Percentiles rank a stretch among this genome's conserved stretches.
phyloP scores from a whole-genome alignment of 108 stramenopile genomes.

The Chaetoceros muelleri region DNA sequence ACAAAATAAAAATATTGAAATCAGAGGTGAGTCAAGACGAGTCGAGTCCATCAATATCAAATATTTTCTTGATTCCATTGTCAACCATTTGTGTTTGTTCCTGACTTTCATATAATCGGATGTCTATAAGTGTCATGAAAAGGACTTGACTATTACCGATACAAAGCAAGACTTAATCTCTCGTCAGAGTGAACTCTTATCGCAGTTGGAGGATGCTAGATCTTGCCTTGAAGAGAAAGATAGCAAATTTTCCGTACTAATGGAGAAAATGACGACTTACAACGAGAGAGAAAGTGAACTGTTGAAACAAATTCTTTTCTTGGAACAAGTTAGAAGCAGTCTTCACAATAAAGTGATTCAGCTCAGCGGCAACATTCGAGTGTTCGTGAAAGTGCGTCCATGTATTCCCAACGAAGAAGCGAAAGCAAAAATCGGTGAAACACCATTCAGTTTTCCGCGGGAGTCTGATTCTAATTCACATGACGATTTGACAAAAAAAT shows the following conservation, averaged over 20 bases:
- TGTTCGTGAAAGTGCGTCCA: conserved; percentile 78
- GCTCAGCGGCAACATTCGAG: conserved; percentile 75
- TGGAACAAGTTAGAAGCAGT: conserved; percentile 53
- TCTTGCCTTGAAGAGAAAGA: background rate
- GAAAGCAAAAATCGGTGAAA: background rate
- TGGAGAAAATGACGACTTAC: conserved; percentile 24
- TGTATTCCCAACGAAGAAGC: conserved; percentile 23
- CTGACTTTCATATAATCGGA: too few relatives aligned
- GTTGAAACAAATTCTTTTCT: conserved; percentile 31
- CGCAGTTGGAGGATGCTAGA: background rate
- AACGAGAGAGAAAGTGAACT: conserved; percentile 56
- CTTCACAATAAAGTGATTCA: conserved; percentile 74
- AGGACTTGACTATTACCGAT: too few relatives aligned
- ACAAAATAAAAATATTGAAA: too few relatives aligned
- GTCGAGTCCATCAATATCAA: too few relatives aligned
- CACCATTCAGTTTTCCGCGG: conserved; percentile 43
- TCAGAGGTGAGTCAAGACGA: too few relatives aligned
- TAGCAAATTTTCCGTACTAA: background rate
- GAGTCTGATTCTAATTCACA: conserved; percentile 29
- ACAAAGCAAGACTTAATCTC: too few relatives aligned
- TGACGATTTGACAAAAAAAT: conserved; percentile 65
- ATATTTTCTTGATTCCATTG: too few relatives aligned
- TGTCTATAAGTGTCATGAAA: too few relatives aligned
- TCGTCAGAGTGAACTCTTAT: background rate
- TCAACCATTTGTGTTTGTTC: too few relatives aligned